Conservation (phyloP, 2,329 filamentous ascomycete genomes). For the Talaromyces funiculosus region DNA sequence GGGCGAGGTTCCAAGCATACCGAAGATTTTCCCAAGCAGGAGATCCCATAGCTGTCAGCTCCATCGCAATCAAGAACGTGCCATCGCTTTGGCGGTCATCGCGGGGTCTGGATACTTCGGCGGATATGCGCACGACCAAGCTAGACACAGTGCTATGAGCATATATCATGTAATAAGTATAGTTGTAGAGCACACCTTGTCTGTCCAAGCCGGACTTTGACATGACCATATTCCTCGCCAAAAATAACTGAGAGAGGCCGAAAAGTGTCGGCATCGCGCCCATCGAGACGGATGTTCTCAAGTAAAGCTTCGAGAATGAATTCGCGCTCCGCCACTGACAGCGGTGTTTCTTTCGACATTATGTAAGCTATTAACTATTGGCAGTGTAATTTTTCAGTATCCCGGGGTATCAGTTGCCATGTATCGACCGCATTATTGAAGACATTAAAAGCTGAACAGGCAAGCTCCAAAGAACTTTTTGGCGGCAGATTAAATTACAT, state of each 20-base stretch:
- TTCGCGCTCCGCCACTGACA: constrained; percentile 79
- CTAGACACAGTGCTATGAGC: constrained; percentile 43
- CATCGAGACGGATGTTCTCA: constrained; percentile 77
- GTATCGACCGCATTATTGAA: neutral
- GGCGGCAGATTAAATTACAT: constrained; percentile 10
- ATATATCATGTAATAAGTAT: neutral
- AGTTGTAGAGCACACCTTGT: constrained; percentile 60
- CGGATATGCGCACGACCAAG: constrained; percentile 76
- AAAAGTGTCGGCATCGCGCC: constrained; percentile 73
- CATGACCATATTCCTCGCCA: constrained; percentile 85
- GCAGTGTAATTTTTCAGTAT: neutral
- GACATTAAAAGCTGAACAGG: neutral
- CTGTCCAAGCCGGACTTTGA: constrained; percentile 81
- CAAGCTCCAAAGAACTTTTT: constrained; percentile 12
- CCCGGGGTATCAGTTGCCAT: neutral
- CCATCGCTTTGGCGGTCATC: constrained; percentile 90
- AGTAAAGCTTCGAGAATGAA: constrained; percentile 80
- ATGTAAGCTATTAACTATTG: constrained; percentile 49
- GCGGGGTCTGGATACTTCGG: constrained; percentile 80
- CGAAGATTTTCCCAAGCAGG: constrained; percentile 82
- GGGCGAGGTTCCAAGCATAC: constrained; percentile 41
- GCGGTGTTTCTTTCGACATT: constrained; percentile 85
- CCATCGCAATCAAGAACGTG: constrained; percentile 85
- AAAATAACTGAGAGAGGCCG: constrained; percentile 72
- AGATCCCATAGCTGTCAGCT: constrained; percentile 86